Percentiles rank a stretch among this genome's conserved stretches.
phyloP scores from a whole-genome alignment of 306 rosid genomes.

The Dalbergia cultrata region DNA sequence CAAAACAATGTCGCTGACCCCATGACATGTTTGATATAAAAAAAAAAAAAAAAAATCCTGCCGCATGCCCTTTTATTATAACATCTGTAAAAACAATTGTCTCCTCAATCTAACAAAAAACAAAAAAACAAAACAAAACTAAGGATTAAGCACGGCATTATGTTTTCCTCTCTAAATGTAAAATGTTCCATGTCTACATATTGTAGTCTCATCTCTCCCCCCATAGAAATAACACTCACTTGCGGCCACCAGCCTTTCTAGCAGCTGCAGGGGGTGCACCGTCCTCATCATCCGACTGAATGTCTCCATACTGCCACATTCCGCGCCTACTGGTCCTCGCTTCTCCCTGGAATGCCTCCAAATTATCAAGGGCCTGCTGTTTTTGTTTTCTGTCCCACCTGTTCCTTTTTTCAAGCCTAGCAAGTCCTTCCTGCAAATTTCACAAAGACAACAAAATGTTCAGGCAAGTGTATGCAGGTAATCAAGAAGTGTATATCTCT shows the following conservation, averaged over 20 bases:
- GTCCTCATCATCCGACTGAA: constrained; percentile 83
- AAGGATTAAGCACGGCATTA: constrained; percentile 49
- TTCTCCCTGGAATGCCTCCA: constrained; percentile 78
- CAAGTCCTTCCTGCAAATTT: constrained; percentile 80
- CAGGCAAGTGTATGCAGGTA: background rate
- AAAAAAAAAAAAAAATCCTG: background rate
- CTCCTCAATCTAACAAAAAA: constrained; percentile 49
- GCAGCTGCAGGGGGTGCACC: constrained; percentile 50
- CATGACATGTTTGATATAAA: background rate
- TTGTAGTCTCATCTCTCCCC: constrained; percentile 35
- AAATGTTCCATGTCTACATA: constrained; percentile 44
- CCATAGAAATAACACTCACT: constrained; percentile 47
- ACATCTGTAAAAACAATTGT: constrained; percentile 47
- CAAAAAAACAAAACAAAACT: constrained; percentile 44
- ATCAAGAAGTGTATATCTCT: background rate
- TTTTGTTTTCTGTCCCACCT: constrained; percentile 68
- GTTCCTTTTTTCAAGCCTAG: constrained; percentile 67
- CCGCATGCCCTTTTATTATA: constrained; percentile 49
- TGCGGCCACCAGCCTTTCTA: constrained; percentile 67
- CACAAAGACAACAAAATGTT: constrained; percentile 13
- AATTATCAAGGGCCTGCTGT: constrained; percentile 63
- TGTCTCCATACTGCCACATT: constrained; percentile 85
- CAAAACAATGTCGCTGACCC: constrained; percentile 45
- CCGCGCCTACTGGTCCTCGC: constrained; percentile 69
- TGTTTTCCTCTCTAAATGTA: constrained; percentile 46